These are phyloP conservation scores for Trametes polyzona DNA, from an alignment of 1,284 basidiomycete species.

Conservation along the genomic window DNA sequence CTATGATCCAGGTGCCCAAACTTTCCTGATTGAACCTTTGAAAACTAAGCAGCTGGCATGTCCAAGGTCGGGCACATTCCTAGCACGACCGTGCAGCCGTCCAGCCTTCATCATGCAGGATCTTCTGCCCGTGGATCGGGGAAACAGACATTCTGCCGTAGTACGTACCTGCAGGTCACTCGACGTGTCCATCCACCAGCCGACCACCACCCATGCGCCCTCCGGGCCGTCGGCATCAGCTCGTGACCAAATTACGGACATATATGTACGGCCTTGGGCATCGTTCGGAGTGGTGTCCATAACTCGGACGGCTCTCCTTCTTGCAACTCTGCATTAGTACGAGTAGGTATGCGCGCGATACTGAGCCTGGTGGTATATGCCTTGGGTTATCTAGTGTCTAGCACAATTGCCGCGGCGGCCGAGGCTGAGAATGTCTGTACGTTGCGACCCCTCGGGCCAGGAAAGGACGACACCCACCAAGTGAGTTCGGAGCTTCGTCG, in stretches of 20 bases:
- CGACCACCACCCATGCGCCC: not conserved
- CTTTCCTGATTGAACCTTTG: too few relatives aligned
- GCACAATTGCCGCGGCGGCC: not conserved
- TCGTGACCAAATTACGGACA: slow-evolving; percentile 4
- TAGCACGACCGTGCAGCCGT: too few relatives aligned
- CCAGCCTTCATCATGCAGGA: too few relatives aligned
- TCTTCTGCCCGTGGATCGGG: too few relatives aligned
- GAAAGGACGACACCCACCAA: slow-evolving; percentile 48
- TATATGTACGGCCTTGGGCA: not conserved
- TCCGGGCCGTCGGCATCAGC: slow-evolving; percentile 7
- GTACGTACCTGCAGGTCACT: not conserved
- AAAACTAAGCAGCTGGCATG: too few relatives aligned
- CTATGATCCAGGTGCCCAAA: too few relatives aligned
- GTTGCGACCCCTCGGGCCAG: slow-evolving; percentile 43
- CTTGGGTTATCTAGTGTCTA: not conserved
- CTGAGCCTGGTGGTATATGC: not conserved
- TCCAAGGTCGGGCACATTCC: too few relatives aligned
- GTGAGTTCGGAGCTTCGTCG: slow-evolving; percentile 18
- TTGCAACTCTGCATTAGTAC: too few relatives aligned
- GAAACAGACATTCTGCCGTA: not conserved
- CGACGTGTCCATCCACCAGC: not conserved
- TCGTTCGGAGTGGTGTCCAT: not conserved
- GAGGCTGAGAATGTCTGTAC: slow-evolving; percentile 32
- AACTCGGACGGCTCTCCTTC: not conserved
- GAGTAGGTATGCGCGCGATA: not conserved